Conservation (phyloP, 352 stramenopile genomes). For the Globisporangium perplexum region DNA sequence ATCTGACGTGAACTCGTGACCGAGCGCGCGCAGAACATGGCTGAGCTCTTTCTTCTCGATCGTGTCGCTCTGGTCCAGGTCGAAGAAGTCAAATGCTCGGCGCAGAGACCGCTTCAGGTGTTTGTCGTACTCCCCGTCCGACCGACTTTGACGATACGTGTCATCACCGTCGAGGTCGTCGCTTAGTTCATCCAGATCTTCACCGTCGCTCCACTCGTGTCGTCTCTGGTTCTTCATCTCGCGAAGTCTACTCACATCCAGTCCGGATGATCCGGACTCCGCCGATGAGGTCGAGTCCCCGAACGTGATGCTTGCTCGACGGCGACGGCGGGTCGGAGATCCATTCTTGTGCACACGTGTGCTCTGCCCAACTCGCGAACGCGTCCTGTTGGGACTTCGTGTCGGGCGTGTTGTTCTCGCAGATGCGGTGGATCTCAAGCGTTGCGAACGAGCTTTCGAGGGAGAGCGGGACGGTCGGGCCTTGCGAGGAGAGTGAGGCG, state of each 20-base stretch:
- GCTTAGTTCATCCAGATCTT: neutral
- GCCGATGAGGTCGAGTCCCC: conserved; percentile 5
- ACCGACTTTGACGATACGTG: conserved; percentile 17
- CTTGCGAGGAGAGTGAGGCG: conserved; percentile 1
- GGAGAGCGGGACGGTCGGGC: conserved; percentile 2
- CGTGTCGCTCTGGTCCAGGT: conserved; percentile 56
- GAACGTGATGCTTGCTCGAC: neutral
- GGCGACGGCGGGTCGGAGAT: neutral
- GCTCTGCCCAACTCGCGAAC: neutral
- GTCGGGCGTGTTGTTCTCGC: neutral
- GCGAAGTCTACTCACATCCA: conserved; percentile 38
- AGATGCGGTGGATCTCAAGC: neutral
- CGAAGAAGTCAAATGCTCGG: conserved; percentile 75
- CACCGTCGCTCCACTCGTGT: neutral
- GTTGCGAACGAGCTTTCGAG: conserved; percentile 1
- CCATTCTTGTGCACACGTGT: neutral
- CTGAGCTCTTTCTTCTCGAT: conserved; percentile 69
- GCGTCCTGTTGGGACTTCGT: neutral
- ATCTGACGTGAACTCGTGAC: conserved; percentile 60
- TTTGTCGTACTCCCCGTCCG: conserved; percentile 56
- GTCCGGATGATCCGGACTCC: conserved; percentile 21
- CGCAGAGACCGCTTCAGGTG: conserved; percentile 54
- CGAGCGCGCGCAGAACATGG: conserved; percentile 59
- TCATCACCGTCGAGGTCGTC: conserved; percentile 18
- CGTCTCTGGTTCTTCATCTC: conserved; percentile 16